Conservation (phyloP, 805 yeast genomes). For the Candida cerambycidarum region DNA sequence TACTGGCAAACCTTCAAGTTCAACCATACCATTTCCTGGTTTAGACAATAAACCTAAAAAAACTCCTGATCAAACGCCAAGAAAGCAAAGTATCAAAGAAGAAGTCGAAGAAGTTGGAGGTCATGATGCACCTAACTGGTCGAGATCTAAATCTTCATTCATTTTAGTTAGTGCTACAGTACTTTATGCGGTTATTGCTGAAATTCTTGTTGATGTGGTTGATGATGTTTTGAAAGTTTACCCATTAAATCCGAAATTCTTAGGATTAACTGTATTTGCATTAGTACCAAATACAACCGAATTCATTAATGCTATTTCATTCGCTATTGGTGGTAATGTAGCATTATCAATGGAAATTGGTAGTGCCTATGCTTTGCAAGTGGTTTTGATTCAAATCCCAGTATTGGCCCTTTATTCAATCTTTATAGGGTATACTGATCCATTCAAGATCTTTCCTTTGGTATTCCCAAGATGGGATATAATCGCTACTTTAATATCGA, state of each 20-base stretch:
- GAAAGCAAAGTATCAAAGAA: conserved; percentile 11
- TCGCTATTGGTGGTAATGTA: conserved; percentile 94
- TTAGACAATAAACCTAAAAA: conserved; percentile 5
- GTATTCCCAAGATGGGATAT: conserved; percentile 97
- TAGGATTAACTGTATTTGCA: conserved; percentile 94
- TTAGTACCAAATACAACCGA: conserved; percentile 96
- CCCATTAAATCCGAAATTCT: conserved; percentile 86
- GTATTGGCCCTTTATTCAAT: conserved; percentile 79
- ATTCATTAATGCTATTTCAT: conserved; percentile 93
- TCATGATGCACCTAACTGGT: conserved; percentile 98
- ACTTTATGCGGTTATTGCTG: conserved; percentile 90
- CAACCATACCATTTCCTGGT: not conserved
- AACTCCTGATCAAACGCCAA: not conserved
- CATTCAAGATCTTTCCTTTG: conserved; percentile 64
- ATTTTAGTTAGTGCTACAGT: conserved; percentile 83
- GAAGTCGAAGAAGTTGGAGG: conserved; percentile 53
- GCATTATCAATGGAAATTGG: conserved; percentile 98
- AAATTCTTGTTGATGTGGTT: conserved; percentile 87
- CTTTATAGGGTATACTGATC: conserved; percentile 37
- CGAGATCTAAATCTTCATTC: conserved; percentile 76
- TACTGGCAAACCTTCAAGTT: conserved; percentile 1
- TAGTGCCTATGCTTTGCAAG: conserved; percentile 95
- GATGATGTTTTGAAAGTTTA: conserved; percentile 77
- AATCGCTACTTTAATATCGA: conserved; percentile 78
- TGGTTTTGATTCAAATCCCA: conserved; percentile 90